Conservation (phyloP, 2,329 filamentous ascomycete species). For the Fusarium hainanense region DNA sequence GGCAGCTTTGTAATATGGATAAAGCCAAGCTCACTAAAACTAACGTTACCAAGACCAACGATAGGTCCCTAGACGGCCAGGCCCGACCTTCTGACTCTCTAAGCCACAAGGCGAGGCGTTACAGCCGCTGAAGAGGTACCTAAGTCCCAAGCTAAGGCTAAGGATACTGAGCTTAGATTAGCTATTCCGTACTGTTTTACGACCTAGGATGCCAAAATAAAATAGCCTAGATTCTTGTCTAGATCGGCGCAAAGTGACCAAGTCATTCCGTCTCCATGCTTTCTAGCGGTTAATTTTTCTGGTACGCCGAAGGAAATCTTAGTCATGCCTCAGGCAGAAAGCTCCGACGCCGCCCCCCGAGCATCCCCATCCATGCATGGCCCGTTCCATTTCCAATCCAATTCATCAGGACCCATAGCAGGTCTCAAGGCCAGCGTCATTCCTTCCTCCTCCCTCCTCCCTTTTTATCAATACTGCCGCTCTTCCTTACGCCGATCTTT, state of each 20-base stretch:
- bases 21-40: slow-evolving; percentile 12
- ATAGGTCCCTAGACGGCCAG: background rate
- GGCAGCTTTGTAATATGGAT: slow-evolving; percentile 30
- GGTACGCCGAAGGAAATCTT: slow-evolving; percentile 3
- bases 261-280: background rate
- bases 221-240: background rate
- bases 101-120: slow-evolving; percentile 32
- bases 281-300: background rate
- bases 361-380: slow-evolving; percentile 34
- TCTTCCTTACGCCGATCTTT: slow-evolving; percentile 22
- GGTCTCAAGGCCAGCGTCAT: slow-evolving; percentile 38
- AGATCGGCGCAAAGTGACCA: background rate
- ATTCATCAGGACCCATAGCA: slow-evolving; percentile 42
- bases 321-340: slow-evolving; percentile 37
- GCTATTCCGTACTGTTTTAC: background rate
- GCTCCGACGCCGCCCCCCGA: slow-evolving; percentile 21
- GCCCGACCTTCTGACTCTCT: slow-evolving; percentile 9
- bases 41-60: slow-evolving; percentile 19
- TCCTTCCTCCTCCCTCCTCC: slow-evolving; percentile 31
- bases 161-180: slow-evolving; percentile 1
- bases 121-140: background rate
- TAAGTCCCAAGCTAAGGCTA: background rate
- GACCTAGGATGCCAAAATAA: background rate
- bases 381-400: slow-evolving; percentile 40
- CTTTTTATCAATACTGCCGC: slow-evolving; percentile 21